These are phyloP conservation scores for Pelargonium australe DNA, from an alignment of 441 rosid genomes.

Conservation along the genomic window DNA sequence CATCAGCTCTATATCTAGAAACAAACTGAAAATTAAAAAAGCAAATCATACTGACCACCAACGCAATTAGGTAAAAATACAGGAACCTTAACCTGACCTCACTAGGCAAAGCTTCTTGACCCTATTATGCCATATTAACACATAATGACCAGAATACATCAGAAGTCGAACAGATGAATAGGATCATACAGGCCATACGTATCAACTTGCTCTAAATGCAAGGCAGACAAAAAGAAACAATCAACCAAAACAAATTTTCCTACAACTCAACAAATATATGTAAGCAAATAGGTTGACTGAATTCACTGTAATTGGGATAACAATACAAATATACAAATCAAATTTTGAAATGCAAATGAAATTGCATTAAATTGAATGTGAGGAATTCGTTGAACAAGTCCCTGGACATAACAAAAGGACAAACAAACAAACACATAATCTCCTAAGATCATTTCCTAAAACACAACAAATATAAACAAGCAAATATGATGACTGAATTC, in stretches of 20 bases:
- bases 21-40: background rate
- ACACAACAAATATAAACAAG: background rate
- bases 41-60: background rate
- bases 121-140: background rate
- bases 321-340: too few relatives aligned
- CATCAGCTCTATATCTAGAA: background rate
- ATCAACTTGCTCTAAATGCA: background rate
- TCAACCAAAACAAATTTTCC: too few relatives aligned
- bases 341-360: too few relatives aligned
- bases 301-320: too few relatives aligned
- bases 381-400: too few relatives aligned
- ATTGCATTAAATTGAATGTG: too few relatives aligned
- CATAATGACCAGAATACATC: background rate
- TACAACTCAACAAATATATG: too few relatives aligned
- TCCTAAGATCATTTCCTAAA: constrained; percentile 1
- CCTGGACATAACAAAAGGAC: background rate
- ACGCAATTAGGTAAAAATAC: background rate
- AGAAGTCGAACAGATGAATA: background rate
- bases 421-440: too few relatives aligned
- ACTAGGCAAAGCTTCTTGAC: background rate
- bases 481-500: background rate
- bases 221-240: background rate
- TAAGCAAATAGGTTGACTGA: too few relatives aligned
- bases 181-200: background rate
- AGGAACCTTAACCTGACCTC: background rate